Conservation (phyloP, 495 filamentous ascomycete species). For the Parathielavia appendiculata region DNA sequence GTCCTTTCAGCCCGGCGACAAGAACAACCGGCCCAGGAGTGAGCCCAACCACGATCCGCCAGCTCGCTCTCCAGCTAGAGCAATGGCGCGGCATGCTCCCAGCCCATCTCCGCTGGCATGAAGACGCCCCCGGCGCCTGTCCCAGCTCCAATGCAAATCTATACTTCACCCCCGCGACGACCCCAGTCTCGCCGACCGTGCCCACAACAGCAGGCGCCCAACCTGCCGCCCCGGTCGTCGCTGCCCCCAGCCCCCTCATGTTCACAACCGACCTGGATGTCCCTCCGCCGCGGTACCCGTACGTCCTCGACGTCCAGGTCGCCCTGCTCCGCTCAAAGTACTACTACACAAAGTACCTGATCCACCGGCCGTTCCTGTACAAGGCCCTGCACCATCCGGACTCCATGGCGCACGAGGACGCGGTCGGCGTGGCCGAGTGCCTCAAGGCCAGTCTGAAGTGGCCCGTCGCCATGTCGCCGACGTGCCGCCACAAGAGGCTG, state of each 20-base stretch:
- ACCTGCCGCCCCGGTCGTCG: background rate
- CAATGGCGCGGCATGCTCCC: conserved; percentile 54
- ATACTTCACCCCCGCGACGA: conserved; percentile 23
- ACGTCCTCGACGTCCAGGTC: conserved; percentile 50
- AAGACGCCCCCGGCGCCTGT: conserved; percentile 44
- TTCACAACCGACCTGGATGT: conserved; percentile 49
- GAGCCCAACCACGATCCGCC: conserved; percentile 37
- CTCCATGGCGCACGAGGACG: conserved; percentile 49
- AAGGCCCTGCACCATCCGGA: conserved; percentile 56
- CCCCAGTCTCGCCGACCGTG: conserved; percentile 16
- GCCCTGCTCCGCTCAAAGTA: conserved; percentile 54
- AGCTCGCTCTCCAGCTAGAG: conserved; percentile 47
- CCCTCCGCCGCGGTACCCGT: conserved; percentile 39
- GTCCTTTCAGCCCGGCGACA: conserved; percentile 13
- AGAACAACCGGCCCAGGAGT: background rate
- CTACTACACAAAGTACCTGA: conserved; percentile 55
- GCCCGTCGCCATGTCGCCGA: conserved; percentile 54
- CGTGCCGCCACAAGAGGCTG: conserved; percentile 50
- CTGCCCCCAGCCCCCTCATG: conserved; percentile 30
- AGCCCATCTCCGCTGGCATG: conserved; percentile 48
- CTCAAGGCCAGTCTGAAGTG: conserved; percentile 49
- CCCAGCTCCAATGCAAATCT: conserved; percentile 24
- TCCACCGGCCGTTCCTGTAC: conserved; percentile 56
- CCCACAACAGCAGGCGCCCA: background rate
- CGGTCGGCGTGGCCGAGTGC: conserved; percentile 47